These are phyloP conservation scores for Hura crepitans DNA, from an alignment of 441 rosid species.

Conservation along the genomic window DNA sequence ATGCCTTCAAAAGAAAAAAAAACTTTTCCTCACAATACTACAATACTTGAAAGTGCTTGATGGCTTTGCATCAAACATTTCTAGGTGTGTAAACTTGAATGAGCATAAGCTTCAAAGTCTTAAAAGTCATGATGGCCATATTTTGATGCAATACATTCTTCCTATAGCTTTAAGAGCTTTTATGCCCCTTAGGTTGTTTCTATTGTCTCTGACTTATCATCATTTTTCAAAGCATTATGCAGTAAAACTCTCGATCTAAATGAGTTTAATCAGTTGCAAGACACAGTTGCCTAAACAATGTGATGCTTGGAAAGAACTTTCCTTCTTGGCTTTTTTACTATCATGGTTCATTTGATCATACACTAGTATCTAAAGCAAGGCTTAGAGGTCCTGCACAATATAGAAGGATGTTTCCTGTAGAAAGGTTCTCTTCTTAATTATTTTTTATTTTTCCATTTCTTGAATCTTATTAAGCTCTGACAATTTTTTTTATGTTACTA, in stretches of 20 bases:
- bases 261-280: neutral
- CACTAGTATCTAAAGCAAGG: neutral
- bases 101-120: neutral
- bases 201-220: neutral
- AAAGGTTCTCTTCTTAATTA: neutral
- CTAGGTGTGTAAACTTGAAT: neutral
- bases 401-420: neutral
- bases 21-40: too few species aligned
- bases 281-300: neutral
- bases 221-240: neutral
- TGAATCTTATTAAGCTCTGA: too few species aligned
- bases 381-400: neutral
- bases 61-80: too few species aligned
- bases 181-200: neutral
- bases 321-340: neutral
- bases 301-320: neutral
- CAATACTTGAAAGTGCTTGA: too few species aligned
- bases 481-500: neutral
- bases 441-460: too few species aligned
- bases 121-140: slow-evolving; percentile 2
- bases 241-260: neutral
- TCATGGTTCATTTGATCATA: neutral
- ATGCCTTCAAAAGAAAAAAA: too few species aligned
- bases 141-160: neutral
- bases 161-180: neutral